phyloP scores from a whole-genome alignment of 2,329 filamentous ascomycete species.

The Aspergillus sp. region DNA sequence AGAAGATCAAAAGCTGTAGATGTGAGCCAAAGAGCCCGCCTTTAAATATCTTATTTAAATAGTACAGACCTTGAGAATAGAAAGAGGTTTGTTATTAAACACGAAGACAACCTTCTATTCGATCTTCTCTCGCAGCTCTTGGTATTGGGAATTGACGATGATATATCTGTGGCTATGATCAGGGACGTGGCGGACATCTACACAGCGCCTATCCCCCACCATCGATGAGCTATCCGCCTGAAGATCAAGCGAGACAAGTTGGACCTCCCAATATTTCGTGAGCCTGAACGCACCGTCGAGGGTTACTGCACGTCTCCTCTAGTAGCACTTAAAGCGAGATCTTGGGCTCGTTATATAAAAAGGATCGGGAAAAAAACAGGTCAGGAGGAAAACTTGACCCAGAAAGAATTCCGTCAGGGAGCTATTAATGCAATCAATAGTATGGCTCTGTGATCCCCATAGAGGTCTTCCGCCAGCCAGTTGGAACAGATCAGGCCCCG shows the following conservation, averaged over 20 bases:
- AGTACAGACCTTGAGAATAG: slow-evolving; percentile 18
- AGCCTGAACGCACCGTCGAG: slow-evolving; percentile 19
- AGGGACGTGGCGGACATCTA: slow-evolving; percentile 23
- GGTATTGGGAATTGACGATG: slow-evolving; percentile 18
- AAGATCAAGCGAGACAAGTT: slow-evolving; percentile 26
- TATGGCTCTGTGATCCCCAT: slow-evolving; percentile 14
- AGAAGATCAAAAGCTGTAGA: slow-evolving; percentile 25
- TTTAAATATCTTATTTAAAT: slow-evolving; percentile 1
- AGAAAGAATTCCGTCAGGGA: slow-evolving; percentile 22
- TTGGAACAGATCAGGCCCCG: slow-evolving; percentile 21
- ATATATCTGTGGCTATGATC: slow-evolving; percentile 21
- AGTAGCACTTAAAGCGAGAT: slow-evolving; percentile 17
- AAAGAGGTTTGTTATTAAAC: slow-evolving; percentile 26
- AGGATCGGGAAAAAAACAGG: slow-evolving; percentile 14
- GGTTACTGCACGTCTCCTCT: slow-evolving; percentile 21
- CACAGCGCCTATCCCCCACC: slow-evolving; percentile 16
- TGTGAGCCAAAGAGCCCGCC: slow-evolving; percentile 19
- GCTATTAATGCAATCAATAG: slow-evolving; percentile 29
- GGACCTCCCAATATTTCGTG: slow-evolving; percentile 21
- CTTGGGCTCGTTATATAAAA: slow-evolving; percentile 23
- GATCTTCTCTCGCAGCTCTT: slow-evolving; percentile 25
- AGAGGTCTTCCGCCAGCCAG: slow-evolving; percentile 7
- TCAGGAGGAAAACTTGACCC: slow-evolving; percentile 18
- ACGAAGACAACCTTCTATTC: slow-evolving; percentile 25
- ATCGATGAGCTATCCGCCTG: slow-evolving; percentile 20